Conservation (phyloP, 306 rosid species). For the Quercus robur region DNA sequence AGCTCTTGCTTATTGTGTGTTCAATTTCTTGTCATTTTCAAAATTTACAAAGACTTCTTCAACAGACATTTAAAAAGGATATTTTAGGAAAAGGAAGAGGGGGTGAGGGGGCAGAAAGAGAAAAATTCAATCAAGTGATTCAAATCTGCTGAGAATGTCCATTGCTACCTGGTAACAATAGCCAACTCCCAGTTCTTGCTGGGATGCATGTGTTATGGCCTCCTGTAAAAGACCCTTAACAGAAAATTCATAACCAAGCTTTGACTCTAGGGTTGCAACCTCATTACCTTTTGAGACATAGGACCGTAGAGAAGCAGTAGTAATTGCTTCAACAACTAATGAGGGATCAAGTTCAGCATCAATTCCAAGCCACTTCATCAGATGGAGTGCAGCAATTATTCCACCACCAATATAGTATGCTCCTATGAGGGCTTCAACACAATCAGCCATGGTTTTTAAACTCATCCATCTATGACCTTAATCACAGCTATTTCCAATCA, state of each 20-base stretch:
- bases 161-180: constrained; percentile 73
- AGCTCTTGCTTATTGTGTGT: constrained; percentile 13
- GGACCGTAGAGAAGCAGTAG: constrained; percentile 49
- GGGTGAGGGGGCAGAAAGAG: neutral
- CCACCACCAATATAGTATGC: constrained; percentile 87
- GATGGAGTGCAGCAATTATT: constrained; percentile 60
- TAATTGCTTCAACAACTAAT: constrained; percentile 62
- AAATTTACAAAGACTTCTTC: neutral
- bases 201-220: constrained; percentile 80
- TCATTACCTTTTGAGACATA: constrained; percentile 54
- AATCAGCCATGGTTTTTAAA: constrained; percentile 84
- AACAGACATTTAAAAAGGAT: neutral
- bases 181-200: constrained; percentile 50
- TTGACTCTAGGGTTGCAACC: constrained; percentile 59
- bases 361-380: constrained; percentile 83
- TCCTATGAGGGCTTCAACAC: constrained; percentile 92
- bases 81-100: neutral
- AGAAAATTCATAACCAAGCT: constrained; percentile 65
- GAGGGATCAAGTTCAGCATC: constrained; percentile 64
- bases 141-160: neutral
- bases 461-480: constrained; percentile 90
- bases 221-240: constrained; percentile 78
- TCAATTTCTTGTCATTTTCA: neutral
- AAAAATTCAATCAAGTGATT: constrained; percentile 3
- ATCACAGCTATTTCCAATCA: constrained; percentile 81